Evolutionary conservation across 306 rosid species (phyloP).

Genomic region (Oxytropis ochrocephala): DNA sequence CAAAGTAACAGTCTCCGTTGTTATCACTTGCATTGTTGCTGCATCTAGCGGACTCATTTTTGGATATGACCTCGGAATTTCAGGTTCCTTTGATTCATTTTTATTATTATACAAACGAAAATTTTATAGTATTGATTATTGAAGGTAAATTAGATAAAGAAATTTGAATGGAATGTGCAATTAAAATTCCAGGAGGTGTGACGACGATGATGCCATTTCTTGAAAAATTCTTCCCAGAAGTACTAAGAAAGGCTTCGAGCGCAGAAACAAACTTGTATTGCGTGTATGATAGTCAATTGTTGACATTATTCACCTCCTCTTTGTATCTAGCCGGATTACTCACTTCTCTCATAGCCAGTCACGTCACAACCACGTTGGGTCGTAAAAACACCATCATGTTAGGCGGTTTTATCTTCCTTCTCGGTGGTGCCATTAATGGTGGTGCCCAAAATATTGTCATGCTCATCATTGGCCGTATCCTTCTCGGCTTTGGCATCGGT

Average conservation of each 20-base stretch:
- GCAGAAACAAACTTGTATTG: constrained; percentile 46
- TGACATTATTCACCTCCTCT: constrained; percentile 62
- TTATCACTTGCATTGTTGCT: constrained; percentile 51
- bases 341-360: constrained; percentile 47
- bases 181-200: constrained; percentile 44
- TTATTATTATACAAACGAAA: neutral
- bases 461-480: constrained; percentile 63
- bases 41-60: constrained; percentile 58
- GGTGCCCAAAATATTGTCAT: constrained; percentile 53
- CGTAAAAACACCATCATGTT: constrained; percentile 46
- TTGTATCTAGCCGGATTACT: constrained; percentile 51
- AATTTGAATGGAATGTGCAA: neutral
- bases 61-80: constrained; percentile 58
- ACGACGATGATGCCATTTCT: constrained; percentile 60
- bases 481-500: constrained; percentile 62
- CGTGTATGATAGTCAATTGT: constrained; percentile 50
- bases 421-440: constrained; percentile 56
- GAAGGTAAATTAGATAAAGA: neutral
- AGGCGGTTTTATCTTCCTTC: constrained; percentile 54
- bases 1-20: constrained; percentile 39
- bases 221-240: constrained; percentile 43
- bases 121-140: neutral
- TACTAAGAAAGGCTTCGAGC: constrained; percentile 33
- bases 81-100: constrained; percentile 29
- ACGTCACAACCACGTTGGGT: constrained; percentile 31